These are phyloP conservation scores for Periglandula ipomoeae DNA, from an alignment of 2,329 filamentous ascomycete species.

Conservation along the genomic window DNA sequence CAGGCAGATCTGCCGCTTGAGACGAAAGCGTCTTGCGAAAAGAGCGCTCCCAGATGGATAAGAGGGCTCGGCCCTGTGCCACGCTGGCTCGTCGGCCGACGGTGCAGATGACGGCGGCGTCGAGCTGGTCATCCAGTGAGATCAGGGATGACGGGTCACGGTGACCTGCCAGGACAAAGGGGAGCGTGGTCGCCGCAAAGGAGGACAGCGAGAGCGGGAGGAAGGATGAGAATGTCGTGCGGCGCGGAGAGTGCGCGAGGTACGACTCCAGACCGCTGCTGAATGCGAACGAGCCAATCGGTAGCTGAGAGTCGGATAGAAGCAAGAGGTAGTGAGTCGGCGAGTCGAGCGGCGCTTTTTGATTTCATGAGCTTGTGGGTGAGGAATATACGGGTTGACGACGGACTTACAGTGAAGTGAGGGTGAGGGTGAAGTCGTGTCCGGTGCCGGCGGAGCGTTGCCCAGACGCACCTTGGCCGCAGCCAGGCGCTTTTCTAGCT, in stretches of 20 bases:
- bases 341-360: constrained; percentile 9
- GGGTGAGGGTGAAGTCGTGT: background rate
- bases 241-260: constrained; percentile 52
- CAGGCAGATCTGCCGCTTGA: constrained; percentile 14
- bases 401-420: constrained; percentile 1
- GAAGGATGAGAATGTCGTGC: constrained; percentile 51
- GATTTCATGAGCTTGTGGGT: background rate
- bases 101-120: constrained; percentile 69
- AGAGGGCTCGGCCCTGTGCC: constrained; percentile 65
- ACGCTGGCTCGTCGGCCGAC: constrained; percentile 68
- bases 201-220: constrained; percentile 61
- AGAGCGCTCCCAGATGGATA: constrained; percentile 68
- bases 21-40: constrained; percentile 35
- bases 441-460: background rate
- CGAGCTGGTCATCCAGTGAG: constrained; percentile 63
- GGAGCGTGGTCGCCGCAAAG: constrained; percentile 62
- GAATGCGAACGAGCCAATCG: constrained; percentile 81
- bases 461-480: constrained; percentile 34
- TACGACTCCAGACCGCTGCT: constrained; percentile 76
- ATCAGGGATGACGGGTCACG: constrained; percentile 41
- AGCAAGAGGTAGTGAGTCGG: constrained; percentile 60
- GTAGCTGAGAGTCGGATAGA: constrained; percentile 72
- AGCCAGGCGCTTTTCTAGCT: constrained; percentile 45
- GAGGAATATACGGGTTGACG: background rate
- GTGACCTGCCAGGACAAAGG: constrained; percentile 64